Conservation (phyloP, 768 basidiomycete species). For the Phlebiopsis gigantea region DNA sequence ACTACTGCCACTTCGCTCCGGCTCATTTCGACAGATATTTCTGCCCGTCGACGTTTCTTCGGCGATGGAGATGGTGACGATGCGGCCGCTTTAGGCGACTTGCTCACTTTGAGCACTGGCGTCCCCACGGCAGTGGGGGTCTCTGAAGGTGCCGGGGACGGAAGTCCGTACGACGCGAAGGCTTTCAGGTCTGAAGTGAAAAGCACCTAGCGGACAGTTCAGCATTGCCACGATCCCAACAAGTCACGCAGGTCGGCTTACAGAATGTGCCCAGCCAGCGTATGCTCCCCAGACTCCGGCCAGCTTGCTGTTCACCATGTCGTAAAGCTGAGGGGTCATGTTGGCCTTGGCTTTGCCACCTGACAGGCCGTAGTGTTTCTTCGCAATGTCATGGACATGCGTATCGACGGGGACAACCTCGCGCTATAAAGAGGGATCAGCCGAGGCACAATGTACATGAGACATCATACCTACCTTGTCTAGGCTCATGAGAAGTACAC, state of each 20-base stretch:
- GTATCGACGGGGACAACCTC: slow-evolving; percentile 95
- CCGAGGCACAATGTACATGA: slow-evolving; percentile 2
- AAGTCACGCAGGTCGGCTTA: slow-evolving; percentile 27
- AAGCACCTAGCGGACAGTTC: slow-evolving; percentile 23
- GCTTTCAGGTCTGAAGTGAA: slow-evolving; percentile 35
- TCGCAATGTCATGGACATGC: slow-evolving; percentile 87
- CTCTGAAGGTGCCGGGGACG: slow-evolving; percentile 16
- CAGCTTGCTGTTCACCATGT: slow-evolving; percentile 60
- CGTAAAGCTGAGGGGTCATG: slow-evolving; percentile 77
- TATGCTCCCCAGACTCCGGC: slow-evolving; percentile 70
- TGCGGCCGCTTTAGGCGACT: neutral
- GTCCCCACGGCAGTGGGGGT: neutral
- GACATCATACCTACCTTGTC: slow-evolving; percentile 60
- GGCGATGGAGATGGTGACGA: slow-evolving; percentile 7
- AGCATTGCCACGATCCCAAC: neutral
- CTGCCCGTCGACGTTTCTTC: slow-evolving; percentile 14
- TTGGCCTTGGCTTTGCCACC: slow-evolving; percentile 42
- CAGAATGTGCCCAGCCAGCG: slow-evolving; percentile 90
- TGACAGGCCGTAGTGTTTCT: slow-evolving; percentile 69
- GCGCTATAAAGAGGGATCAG: slow-evolving; percentile 36
- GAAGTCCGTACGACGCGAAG: slow-evolving; percentile 27
- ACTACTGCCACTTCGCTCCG: neutral
- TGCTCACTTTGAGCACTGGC: neutral
- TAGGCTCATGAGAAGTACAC: slow-evolving; percentile 86
- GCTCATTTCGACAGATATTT: neutral